phyloP scores from a whole-genome alignment of 2,329 filamentous ascomycete species.

The Claviceps sp. region DNA sequence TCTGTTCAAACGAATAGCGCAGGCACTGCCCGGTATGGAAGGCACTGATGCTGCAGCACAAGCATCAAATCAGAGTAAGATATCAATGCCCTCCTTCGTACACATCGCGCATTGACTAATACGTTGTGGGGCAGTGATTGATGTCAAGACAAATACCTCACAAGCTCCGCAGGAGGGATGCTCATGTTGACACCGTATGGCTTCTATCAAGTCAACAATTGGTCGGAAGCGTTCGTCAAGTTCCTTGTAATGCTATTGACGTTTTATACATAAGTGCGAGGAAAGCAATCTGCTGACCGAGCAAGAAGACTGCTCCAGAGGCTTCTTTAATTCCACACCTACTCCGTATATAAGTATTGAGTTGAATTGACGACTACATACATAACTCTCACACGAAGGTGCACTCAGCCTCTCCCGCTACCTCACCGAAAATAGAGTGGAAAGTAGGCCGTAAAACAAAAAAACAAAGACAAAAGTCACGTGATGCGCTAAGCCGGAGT shows the following conservation, averaged over 20 bases:
- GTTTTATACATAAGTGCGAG: background rate
- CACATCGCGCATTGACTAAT: slow-evolving; percentile 10
- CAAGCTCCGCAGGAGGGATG: slow-evolving; percentile 61
- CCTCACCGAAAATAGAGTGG: too few species aligned
- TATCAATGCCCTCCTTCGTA: background rate
- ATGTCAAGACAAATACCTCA: slow-evolving; percentile 72
- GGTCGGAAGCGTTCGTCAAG: background rate
- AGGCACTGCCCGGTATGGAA: slow-evolving; percentile 96
- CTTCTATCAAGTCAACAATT: background rate
- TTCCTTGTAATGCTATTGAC: background rate
- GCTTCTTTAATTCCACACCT: background rate
- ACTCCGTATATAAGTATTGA: too few species aligned
- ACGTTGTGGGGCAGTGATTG: slow-evolving; percentile 54
- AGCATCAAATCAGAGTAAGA: slow-evolving; percentile 63
- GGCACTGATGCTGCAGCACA: slow-evolving; percentile 68
- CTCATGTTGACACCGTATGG: slow-evolving; percentile 19
- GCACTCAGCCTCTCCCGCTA: background rate
- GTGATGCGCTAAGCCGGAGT: background rate
- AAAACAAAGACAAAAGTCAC: background rate
- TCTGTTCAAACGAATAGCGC: slow-evolving; percentile 93
- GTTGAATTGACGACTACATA: too few species aligned
- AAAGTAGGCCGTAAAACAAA: too few species aligned
- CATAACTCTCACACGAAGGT: background rate
- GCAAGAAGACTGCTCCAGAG: background rate
- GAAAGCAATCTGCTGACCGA: background rate